phyloP scores from a whole-genome alignment of 441 rosid genomes.

The Raphanus hybrid region DNA sequence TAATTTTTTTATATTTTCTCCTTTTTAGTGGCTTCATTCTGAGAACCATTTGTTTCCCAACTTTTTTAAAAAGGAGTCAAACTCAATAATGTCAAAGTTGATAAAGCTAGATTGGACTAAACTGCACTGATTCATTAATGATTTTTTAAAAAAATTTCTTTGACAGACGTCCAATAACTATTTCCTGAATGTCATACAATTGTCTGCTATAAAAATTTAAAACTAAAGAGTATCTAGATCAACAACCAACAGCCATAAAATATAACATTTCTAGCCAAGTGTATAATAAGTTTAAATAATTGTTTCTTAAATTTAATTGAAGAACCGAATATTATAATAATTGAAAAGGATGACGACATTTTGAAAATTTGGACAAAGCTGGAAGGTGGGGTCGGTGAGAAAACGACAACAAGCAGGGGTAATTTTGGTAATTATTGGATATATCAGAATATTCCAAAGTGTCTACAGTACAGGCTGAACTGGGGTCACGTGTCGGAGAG shows the following conservation, averaged over 20 bases:
- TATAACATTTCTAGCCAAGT: background rate
- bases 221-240: background rate
- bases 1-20: background rate
- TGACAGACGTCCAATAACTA: slow-evolving; percentile 24
- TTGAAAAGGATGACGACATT: slow-evolving; percentile 16
- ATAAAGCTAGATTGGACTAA: slow-evolving; percentile 26
- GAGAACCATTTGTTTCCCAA: slow-evolving; percentile 18
- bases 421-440: background rate
- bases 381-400: slow-evolving; percentile 34
- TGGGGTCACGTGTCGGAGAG: slow-evolving; percentile 39
- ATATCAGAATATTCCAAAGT: slow-evolving; percentile 33
- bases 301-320: slow-evolving; percentile 16
- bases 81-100: slow-evolving; percentile 30
- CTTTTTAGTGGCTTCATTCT: slow-evolving; percentile 20
- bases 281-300: background rate
- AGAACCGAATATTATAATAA: slow-evolving; percentile 24
- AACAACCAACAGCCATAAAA: slow-evolving; percentile 1
- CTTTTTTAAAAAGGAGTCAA: slow-evolving; percentile 25
- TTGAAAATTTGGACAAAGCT: slow-evolving; percentile 42
- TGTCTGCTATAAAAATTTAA: slow-evolving; percentile 35
- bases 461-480: slow-evolving; percentile 31
- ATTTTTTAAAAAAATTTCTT: background rate
- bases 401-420: slow-evolving; percentile 35
- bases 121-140: slow-evolving; percentile 4
- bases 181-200: slow-evolving; percentile 35